Evolutionary conservation across 2,329 filamentous ascomycete species (phyloP), one percentile per base, ranked within the genome.

Genomic region (Cytospora paraplurivora): DNA sequence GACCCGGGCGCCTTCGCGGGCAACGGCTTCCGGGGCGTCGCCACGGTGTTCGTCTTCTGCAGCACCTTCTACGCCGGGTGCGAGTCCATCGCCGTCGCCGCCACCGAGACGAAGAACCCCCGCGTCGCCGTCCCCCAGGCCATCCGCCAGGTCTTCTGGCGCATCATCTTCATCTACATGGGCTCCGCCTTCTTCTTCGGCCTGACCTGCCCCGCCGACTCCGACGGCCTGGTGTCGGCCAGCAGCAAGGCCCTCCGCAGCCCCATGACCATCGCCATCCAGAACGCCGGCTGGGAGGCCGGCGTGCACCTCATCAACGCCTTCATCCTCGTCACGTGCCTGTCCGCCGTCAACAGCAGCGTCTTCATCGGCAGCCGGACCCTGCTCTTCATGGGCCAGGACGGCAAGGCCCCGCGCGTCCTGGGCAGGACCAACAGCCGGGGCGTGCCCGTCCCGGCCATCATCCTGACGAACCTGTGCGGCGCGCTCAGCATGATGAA

Each of bases 291-390:
- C 1, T 93, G 88, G 84, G 75, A 88, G 61, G 85, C 84, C 33
- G 90, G 88, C 61, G 88, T 90, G 1, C 86, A 93, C 71, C 82
- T 93, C 1, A 89, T 93, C 77, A 93, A 93, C 68, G 88, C 87
- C 47, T 88, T 92, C 70, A 91, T 92, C 69, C 82, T 93, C 57
- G 78, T 91, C 10, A 91, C 90, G 13, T 90, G 90, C 62, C 78
- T 92, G 44, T 88, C 83, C 0, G 88, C 89, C 19, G 84, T 89
- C 68, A 93, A 93, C 75, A 87, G 85, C 59, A 90, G 88, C 10
- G 89, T 93, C 66, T 93, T 93, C 73, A 91, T 93, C 68, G 87
- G 86, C 52, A 90, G 88, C 3, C 85, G 91, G 27, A 93, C 90
- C 0, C 76, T 94, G 1, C 77, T 93, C 0, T 92, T 87, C 77